Evolutionary conservation across 2,329 filamentous ascomycete genomes (phyloP).

Genomic region (Bisporella sp.): DNA sequence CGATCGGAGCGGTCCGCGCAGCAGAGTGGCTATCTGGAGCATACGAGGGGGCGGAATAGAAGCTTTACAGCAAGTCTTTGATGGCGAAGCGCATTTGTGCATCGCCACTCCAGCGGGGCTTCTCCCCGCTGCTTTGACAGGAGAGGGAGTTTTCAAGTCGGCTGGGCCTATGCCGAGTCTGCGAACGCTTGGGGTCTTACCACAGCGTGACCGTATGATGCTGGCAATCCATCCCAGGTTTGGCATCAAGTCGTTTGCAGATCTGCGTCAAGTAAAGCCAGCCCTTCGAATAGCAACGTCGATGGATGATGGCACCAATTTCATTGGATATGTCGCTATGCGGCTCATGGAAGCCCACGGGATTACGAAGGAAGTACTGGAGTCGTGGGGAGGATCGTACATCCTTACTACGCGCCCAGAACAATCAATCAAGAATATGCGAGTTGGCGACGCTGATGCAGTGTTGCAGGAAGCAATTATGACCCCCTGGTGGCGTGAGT

Average conservation of each 20-base stretch:
- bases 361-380: constrained; percentile 1
- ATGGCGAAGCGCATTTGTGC: constrained; percentile 5
- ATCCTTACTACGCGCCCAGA: constrained; percentile 5
- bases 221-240: constrained; percentile 6
- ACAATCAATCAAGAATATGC: constrained; percentile 2
- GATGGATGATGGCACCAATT: constrained; percentile 5
- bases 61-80: constrained; percentile 3
- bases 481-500: constrained; percentile 6
- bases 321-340: constrained; percentile 7
- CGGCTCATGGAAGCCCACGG: constrained; percentile 7
- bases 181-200: constrained; percentile 3
- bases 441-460: constrained; percentile 1
- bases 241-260: constrained; percentile 4
- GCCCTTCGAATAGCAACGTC: constrained; percentile 4
- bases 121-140: not conserved
- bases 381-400: constrained; percentile 6
- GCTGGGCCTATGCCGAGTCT: constrained; percentile 6
- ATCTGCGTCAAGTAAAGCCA: constrained; percentile 6
- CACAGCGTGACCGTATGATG: constrained; percentile 9
- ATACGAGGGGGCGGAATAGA: constrained; percentile 5
- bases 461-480: constrained; percentile 8
- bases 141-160: not conserved
- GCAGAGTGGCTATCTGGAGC: constrained; percentile 5
- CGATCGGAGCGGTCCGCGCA: constrained; percentile 5
- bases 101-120: constrained; percentile 5